Evolutionary conservation across 192 early-diverging fungal genomes (phyloP), one percentile per base, ranked within the genome.

Genomic region (Lobulomyces angularis): DNA sequence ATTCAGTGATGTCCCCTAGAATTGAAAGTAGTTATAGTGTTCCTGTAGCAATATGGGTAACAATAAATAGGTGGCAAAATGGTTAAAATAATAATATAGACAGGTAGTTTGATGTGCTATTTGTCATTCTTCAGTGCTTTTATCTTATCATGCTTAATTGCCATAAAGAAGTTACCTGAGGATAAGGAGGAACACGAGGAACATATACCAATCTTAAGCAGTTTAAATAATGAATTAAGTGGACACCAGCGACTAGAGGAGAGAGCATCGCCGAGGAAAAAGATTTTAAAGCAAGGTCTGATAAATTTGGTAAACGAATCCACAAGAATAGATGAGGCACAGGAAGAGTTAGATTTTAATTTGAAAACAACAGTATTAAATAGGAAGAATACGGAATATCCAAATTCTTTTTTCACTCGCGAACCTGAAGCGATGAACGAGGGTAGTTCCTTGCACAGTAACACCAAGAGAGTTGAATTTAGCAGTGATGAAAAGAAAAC

Each of bases 1-100:
- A 74, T 49, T 56, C 66, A 7, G 55, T 67, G 25, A 39, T 59
- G 2, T 74, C 71, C 2, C 71, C 71, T 3, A 47, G 64, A 7
- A 56, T 74, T 18, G 63, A 46, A 16, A 55, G 45, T 29, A 27
- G 45, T 3, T 54, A 52, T 28, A 40, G 27, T n/a, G 28, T 32
- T 8, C 37, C 59, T n/a, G 48, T 33, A 21, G 71, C 71, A 0
- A 58, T 74, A 1, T 61, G 61, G 58, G 56, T 57, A n/a, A n/a
- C n/a, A n/a, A n/a, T n/a, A n/a, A n/a, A n/a, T n/a, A n/a, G n/a
- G n/a, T n/a, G n/a, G n/a, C n/a, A n/a, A n/a, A n/a, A n/a, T n/a
- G n/a, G n/a, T n/a, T n/a, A n/a, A n/a, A n/a, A n/a, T n/a, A n/a
- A n/a, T n/a, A n/a, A n/a, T n/a, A n/a, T n/a, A n/a, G n/a, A n/a